These are phyloP conservation scores for Coniochaeta sp. DNA, from an alignment of 2,329 filamentous ascomycete species.

Conservation along the genomic window DNA sequence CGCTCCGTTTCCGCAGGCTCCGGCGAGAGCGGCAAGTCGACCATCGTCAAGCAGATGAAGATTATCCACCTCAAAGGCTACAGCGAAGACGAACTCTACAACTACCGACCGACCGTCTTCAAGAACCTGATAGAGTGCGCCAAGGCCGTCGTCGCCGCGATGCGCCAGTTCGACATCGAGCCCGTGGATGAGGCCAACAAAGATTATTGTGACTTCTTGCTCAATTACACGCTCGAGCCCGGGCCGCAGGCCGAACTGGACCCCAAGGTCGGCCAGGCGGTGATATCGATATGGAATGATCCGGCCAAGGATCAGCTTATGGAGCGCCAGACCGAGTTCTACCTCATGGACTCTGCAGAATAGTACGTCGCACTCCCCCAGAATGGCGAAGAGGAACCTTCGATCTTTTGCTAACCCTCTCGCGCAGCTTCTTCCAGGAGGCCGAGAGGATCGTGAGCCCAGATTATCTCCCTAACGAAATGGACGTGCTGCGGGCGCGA, in stretches of 20 bases:
- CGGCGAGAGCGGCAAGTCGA: slow-evolving; percentile 97
- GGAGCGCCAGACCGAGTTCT: slow-evolving; percentile 95
- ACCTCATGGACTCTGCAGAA: slow-evolving; percentile 97
- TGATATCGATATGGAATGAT: slow-evolving; percentile 86
- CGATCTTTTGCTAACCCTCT: slow-evolving; percentile 15
- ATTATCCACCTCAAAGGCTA: slow-evolving; percentile 99
- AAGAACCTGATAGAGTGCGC: slow-evolving; percentile 98
- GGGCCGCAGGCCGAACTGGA: slow-evolving; percentile 84
- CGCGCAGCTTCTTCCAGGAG: slow-evolving; percentile 88
- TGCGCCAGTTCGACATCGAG: slow-evolving; percentile 85
- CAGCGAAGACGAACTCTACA: slow-evolving; percentile 83
- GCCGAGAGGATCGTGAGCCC: slow-evolving; percentile 74
- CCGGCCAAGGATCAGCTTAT: slow-evolving; percentile 74
- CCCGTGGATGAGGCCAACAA: slow-evolving; percentile 65
- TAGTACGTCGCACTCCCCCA: slow-evolving; percentile 61
- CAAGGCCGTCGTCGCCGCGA: slow-evolving; percentile 84
- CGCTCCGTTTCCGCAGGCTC: slow-evolving; percentile 55
- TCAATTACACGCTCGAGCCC: slow-evolving; percentile 83
- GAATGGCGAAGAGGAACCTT: neutral
- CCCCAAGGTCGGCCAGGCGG: slow-evolving; percentile 70
- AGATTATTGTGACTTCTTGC: slow-evolving; percentile 69
- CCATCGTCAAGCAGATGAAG: slow-evolving; percentile 99
- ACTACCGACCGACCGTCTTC: slow-evolving; percentile 94
- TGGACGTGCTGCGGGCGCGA: slow-evolving; percentile 88
- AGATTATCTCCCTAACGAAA: slow-evolving; percentile 87